These are phyloP conservation scores for Orychophragmus violaceus DNA, from an alignment of 345 rosid genomes.

Conservation along the genomic window DNA sequence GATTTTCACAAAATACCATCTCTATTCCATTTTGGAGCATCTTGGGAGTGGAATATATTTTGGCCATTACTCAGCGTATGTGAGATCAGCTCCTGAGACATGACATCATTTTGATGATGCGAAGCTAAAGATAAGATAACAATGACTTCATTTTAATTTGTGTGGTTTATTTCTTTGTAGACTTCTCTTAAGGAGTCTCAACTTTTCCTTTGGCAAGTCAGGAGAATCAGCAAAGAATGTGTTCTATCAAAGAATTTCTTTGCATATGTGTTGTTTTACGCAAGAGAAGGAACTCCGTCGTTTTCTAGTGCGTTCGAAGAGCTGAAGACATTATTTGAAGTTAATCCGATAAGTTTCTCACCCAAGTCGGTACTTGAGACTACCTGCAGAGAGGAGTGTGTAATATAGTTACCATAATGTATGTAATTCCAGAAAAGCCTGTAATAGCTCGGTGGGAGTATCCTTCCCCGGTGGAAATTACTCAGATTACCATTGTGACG, in stretches of 20 bases:
- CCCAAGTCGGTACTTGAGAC: conserved; percentile 74
- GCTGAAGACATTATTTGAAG: conserved; percentile 23
- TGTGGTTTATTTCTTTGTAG: background rate
- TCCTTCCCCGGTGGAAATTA: background rate
- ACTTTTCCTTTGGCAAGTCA: conserved; percentile 44
- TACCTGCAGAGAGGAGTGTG: conserved; percentile 21
- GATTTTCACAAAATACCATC: conserved; percentile 54
- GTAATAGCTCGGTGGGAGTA: conserved; percentile 14
- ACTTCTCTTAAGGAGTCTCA: background rate
- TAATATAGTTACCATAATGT: conserved; percentile 6
- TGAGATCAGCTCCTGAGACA: conserved; percentile 60
- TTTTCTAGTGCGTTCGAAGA: conserved; percentile 53
- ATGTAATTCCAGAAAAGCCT: conserved; percentile 1
- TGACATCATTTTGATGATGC: conserved; percentile 80
- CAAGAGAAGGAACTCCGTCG: conserved; percentile 73
- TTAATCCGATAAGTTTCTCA: conserved; percentile 34
- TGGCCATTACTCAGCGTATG: conserved; percentile 72
- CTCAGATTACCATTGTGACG: conserved; percentile 10
- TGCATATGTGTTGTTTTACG: conserved; percentile 82
- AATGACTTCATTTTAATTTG: background rate
- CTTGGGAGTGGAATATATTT: conserved; percentile 43
- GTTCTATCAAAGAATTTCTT: conserved; percentile 63
- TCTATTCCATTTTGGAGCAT: conserved; percentile 80
- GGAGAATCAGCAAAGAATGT: conserved; percentile 38
- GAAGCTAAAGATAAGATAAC: conserved; percentile 33